Percentiles rank a stretch among this genome's conserved stretches.
These are phyloP conservation scores for Sarocladiaceae sp. DNA, from an alignment of 2,329 filamentous ascomycete genomes.

Conservation along the genomic window DNA sequence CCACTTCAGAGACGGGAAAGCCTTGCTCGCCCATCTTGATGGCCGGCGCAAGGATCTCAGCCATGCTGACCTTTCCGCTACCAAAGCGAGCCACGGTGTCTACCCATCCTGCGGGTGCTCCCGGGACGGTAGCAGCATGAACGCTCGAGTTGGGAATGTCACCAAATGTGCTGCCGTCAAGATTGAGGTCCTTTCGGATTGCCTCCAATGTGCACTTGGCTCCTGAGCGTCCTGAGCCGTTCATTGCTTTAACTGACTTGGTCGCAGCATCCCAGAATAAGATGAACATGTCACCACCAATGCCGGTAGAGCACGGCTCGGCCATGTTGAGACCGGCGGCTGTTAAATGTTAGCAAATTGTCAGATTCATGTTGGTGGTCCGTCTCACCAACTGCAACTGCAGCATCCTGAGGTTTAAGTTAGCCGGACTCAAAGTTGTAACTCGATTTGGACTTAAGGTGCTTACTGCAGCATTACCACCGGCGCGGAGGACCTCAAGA, in stretches of 20 bases:
- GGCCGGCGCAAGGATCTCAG: conserved; percentile 75
- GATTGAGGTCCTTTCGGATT: conserved; percentile 64
- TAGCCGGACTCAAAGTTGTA: neutral
- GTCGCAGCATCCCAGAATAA: conserved; percentile 84
- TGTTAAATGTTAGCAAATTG: conserved; percentile 25
- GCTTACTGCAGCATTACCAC: conserved; percentile 89
- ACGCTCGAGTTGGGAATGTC: conserved; percentile 72
- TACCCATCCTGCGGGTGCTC: conserved; percentile 89
- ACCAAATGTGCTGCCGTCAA: conserved; percentile 51
- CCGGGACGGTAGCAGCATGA: conserved; percentile 82
- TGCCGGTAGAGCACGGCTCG: conserved; percentile 88
- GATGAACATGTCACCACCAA: conserved; percentile 96
- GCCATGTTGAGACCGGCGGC: conserved; percentile 91
- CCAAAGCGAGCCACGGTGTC: conserved; percentile 86
- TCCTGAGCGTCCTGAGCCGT: conserved; percentile 86
- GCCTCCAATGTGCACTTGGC: conserved; percentile 63
- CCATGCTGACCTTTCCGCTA: conserved; percentile 74
- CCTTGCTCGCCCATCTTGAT: conserved; percentile 84
- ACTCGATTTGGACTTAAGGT: neutral
- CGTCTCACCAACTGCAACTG: conserved; percentile 75
- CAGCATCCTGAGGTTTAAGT: conserved; percentile 67
- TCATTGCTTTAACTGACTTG: conserved; percentile 78
- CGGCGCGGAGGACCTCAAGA: conserved; percentile 75
- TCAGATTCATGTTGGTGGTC: neutral
- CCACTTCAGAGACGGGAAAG: conserved; percentile 81